Percentiles rank a stretch among this genome's conserved stretches.
Evolutionary conservation across 2,329 filamentous ascomycete genomes (phyloP).

Genomic region (Cercospora sesami): DNA sequence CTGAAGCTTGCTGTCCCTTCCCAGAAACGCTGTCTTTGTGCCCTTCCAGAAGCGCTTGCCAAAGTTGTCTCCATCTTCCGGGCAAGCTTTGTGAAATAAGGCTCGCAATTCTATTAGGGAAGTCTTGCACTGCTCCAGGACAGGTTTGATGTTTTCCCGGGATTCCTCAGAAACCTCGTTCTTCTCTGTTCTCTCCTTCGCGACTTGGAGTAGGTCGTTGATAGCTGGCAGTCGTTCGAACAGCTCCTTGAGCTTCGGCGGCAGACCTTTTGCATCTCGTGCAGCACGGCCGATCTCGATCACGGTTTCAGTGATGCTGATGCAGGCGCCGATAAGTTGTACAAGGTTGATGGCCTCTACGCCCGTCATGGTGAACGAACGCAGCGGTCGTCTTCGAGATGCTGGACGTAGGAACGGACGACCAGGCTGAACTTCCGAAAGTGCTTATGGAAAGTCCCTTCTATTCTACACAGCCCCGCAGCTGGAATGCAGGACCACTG

Average conservation of each 20-base stretch:
- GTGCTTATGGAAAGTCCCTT: neutral
- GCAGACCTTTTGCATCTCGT: neutral
- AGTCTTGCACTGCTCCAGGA: neutral
- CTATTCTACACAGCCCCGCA: neutral
- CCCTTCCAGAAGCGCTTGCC: neutral
- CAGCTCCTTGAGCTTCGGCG: neutral
- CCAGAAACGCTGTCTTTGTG: neutral
- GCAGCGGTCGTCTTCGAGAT: neutral
- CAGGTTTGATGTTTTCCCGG: neutral
- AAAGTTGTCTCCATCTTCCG: neutral
- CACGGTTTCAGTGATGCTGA: neutral
- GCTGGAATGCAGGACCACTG: neutral
- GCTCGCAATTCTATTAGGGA: rapidly evolving
- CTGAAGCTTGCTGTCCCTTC: neutral
- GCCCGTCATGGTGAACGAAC: neutral
- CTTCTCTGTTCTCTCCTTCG: neutral
- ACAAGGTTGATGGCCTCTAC: neutral
- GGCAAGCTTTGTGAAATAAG: neutral
- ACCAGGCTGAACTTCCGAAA: neutral
- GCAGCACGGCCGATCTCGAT: neutral
- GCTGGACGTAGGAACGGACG: neutral
- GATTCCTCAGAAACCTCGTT: neutral
- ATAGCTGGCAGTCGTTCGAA: neutral
- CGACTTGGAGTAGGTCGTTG: neutral
- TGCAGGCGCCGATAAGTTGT: neutral